Conservation (phyloP, 768 basidiomycete species). For the Xanthoconium stramineum region DNA sequence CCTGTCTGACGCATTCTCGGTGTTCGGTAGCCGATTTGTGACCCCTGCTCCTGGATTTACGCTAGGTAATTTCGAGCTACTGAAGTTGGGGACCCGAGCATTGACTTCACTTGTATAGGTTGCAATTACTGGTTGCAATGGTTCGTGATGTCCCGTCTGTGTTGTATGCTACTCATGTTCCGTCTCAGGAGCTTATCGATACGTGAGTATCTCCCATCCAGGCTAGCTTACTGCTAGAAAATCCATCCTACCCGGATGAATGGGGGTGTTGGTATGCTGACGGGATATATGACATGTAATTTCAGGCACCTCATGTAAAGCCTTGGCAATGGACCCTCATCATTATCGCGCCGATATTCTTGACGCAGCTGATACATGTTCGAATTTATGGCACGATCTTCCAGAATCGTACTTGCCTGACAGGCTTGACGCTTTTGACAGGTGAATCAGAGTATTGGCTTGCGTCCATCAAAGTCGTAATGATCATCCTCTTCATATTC, state of each 20-base stretch:
- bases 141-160: constrained; percentile 15
- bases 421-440: constrained; percentile 14
- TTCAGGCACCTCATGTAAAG: constrained; percentile 46
- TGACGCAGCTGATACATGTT: constrained; percentile 53
- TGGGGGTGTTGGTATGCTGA: not conserved
- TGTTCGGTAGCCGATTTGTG: constrained; percentile 56
- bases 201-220: constrained; percentile 25
- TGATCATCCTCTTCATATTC: constrained; percentile 61
- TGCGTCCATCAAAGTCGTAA: constrained; percentile 59
- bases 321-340: constrained; percentile 56
- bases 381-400: constrained; percentile 48
- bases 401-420: not conserved
- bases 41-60: constrained; percentile 60
- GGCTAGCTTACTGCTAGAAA: not conserved
- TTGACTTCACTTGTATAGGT: constrained; percentile 26
- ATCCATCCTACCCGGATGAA: not conserved
- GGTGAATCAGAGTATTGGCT: constrained; percentile 66
- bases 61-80: constrained; percentile 34
- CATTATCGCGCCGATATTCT: constrained; percentile 52
- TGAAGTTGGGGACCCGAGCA: not conserved
- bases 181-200: constrained; percentile 36
- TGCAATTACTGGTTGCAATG: constrained; percentile 61
- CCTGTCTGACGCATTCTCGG: constrained; percentile 59
- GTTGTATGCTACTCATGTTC: not conserved
- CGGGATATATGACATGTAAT: constrained; percentile 15